Evolutionary conservation across 2,329 filamentous ascomycete genomes (phyloP), one percentile per base, ranked within the genome.

Genomic region (Ophioceras dolichostomum): DNA sequence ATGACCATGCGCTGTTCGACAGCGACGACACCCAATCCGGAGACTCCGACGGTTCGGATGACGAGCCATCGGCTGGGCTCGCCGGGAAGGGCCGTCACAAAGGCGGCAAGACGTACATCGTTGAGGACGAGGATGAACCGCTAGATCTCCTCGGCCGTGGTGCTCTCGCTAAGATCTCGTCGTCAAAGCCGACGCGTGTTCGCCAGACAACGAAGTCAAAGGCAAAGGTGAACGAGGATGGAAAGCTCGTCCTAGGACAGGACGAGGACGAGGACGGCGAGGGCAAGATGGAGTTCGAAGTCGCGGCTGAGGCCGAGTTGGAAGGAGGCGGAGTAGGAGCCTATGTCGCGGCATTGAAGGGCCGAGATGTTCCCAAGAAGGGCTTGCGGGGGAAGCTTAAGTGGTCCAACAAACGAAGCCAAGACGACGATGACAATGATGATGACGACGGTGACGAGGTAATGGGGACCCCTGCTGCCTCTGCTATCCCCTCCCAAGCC

Each of bases 1-100:
- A 91, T 57, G 89, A 96, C 56, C 83, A 94, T 58, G 88, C 89
- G n/a, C 75, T 98, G 24, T 94, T 95, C 54, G 88, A 86, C 54
- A 84, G 76, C 47, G 79, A 76, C 37, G 72, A 68, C 43, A 75
- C 78, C 22, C 74, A 67, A 6, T 75, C 69, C 2, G 77, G 75
- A 40, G 73, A 76, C 40, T 76, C 74, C 9, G 76, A 79, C 45
- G 73, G 70, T 46, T 75, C 37, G 14, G 61, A 62, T 46, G 58
- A 59, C 58, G 48, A 56, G 46, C 22, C 22, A 26, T 50, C n/a
- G 12, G 12, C 14, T 26, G 5, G 10, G 31, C 27, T 22, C 64
- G 60, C 46, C 65, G 60, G 59, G 64, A 67, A 55, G 52, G 60
- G 57, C 65, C 60, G 59, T 31, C 68, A 75, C 51, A 77, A 76